A percentile compares a stretch with the other conserved stretches of the same genome.
Conservation (phyloP, 176 grass and related monocot genomes). For the Elymus sibiricus region DNA sequence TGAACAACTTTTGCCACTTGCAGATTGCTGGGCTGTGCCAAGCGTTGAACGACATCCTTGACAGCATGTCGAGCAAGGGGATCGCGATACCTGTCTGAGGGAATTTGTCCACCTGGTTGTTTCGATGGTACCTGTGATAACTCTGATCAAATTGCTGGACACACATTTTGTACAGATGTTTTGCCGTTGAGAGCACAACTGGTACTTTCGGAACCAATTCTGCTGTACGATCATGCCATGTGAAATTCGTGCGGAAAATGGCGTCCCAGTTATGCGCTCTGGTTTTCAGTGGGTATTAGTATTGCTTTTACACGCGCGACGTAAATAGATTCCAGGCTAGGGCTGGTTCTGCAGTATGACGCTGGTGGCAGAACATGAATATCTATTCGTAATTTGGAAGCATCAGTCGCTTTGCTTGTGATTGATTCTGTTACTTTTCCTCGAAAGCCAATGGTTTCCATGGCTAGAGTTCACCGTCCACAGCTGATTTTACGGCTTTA, state of each 20-base stretch:
- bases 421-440: no score
- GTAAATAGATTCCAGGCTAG: background rate
- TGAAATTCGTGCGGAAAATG: background rate
- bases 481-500: no score
- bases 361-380: background rate
- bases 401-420: no score
- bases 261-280: background rate
- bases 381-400: background rate
- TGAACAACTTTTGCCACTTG: background rate
- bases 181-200: background rate
- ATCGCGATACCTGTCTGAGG: constrained; percentile 64
- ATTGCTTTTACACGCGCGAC: background rate
- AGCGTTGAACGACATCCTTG: constrained; percentile 94
- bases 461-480: no score
- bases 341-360: background rate
- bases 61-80: constrained; percentile 88
- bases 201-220: background rate
- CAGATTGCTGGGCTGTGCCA: constrained; percentile 93
- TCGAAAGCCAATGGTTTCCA: no score
- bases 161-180: constrained; percentile 34
- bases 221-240: background rate
- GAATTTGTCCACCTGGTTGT: background rate
- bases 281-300: background rate
- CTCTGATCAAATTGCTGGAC: background rate
- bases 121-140: background rate